A percentile compares a stretch with the other conserved stretches of the same genome.
Evolutionary conservation across 768 basidiomycete species (phyloP).

Genomic region (Amanita pseudoporphyria): DNA sequence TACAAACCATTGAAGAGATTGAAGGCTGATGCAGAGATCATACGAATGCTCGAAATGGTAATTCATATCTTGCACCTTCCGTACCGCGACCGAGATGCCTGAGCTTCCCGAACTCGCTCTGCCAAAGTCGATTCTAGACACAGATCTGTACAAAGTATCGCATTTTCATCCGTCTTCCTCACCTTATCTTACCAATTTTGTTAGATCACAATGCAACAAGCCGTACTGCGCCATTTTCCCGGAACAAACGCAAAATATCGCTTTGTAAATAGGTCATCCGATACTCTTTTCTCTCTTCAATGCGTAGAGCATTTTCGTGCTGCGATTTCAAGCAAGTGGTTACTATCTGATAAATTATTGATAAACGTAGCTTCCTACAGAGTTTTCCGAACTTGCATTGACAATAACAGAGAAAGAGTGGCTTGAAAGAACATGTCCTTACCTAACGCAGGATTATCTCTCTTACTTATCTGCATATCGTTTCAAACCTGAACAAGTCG

Average conservation of each 20-base stretch:
- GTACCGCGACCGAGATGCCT: conserved; percentile 23
- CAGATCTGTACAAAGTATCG: conserved; percentile 85
- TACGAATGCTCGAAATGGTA: neutral
- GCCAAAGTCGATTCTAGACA: conserved; percentile 70
- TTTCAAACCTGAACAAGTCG: conserved; percentile 69
- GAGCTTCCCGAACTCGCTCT: conserved; percentile 19
- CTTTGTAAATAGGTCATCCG: conserved; percentile 70
- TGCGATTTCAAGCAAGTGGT: conserved; percentile 42
- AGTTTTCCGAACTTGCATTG: conserved; percentile 54
- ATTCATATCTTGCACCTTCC: conserved; percentile 1
- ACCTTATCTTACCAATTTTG: conserved; percentile 3
- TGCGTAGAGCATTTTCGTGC: conserved; percentile 52
- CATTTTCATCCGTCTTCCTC: conserved; percentile 1
- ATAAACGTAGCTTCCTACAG: conserved; percentile 28
- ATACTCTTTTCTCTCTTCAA: conserved; percentile 53
- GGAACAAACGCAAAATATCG: conserved; percentile 58
- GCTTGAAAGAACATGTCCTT: conserved; percentile 64
- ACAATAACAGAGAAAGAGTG: conserved; percentile 54
- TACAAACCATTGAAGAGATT: conserved; percentile 1
- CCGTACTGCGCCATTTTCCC: conserved; percentile 72
- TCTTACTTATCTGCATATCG: conserved; percentile 62
- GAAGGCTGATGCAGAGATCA: neutral
- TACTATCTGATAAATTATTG: neutral
- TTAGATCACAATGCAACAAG: conserved; percentile 95
- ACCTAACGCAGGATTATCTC: conserved; percentile 63